Conservation (phyloP, 2,329 filamentous ascomycete species). For the Aspergillus sojae region DNA sequence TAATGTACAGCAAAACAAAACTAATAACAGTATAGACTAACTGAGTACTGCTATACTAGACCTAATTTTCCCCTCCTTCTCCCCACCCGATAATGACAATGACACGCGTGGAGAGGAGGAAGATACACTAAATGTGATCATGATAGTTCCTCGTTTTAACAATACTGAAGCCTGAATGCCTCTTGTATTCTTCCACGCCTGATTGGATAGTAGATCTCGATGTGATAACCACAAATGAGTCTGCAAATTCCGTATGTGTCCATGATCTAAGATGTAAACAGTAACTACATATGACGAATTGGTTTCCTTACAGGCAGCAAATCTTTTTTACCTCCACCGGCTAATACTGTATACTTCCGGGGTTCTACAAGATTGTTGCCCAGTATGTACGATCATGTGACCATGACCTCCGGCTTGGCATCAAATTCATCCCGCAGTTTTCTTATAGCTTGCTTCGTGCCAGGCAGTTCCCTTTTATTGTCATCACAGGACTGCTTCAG, state of each 20-base stretch:
- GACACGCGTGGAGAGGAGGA: neutral
- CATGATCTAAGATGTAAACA: neutral
- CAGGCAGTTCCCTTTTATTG: slow-evolving; percentile 13
- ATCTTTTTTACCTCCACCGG: neutral
- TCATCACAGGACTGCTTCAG: slow-evolving; percentile 9
- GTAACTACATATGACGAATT: neutral
- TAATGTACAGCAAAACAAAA: neutral
- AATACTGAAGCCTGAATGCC: neutral
- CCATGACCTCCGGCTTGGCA: slow-evolving; percentile 35
- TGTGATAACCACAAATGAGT: neutral
- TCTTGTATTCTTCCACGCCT: neutral
- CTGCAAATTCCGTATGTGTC: neutral
- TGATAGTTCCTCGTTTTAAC: neutral
- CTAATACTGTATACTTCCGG: neutral
- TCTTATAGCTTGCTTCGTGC: slow-evolving; percentile 23
- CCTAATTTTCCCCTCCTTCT: neutral
- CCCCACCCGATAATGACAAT: neutral
- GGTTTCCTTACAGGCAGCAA: neutral
- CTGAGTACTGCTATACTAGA: neutral
- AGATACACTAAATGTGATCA: neutral
- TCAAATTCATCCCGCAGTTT: slow-evolving; percentile 41
- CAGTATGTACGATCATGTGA: slow-evolving; percentile 27
- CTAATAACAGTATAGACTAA: neutral
- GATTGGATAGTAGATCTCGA: neutral
- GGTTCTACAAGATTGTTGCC: neutral